A percentile compares a stretch with the other conserved stretches of the same genome.
Conservation (phyloP, 305 asterid species). For the Stenogyne calaminthoides region DNA sequence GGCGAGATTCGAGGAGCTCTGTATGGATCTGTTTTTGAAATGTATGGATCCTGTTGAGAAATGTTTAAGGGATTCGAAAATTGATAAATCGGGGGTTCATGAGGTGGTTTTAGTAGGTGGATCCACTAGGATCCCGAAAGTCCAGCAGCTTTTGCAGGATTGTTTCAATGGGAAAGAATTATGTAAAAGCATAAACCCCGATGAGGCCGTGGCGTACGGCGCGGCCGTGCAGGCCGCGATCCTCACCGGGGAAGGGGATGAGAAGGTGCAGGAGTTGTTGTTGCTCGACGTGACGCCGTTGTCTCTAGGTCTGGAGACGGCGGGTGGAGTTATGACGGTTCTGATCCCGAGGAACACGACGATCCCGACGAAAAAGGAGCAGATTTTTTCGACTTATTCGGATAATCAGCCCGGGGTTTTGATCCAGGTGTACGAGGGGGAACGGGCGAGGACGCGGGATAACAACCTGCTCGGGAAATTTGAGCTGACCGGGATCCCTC, state of each 20-base stretch:
- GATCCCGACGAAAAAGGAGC: constrained; percentile 60
- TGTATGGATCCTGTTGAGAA: constrained; percentile 71
- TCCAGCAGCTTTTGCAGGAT: constrained; percentile 53
- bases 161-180: constrained; percentile 59
- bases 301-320: constrained; percentile 59
- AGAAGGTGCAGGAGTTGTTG: constrained; percentile 55
- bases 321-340: constrained; percentile 60
- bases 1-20: constrained; percentile 65
- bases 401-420: constrained; percentile 62
- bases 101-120: constrained; percentile 68
- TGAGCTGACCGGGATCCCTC: constrained; percentile 61
- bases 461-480: constrained; percentile 60
- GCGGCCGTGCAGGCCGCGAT: constrained; percentile 67
- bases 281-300: constrained; percentile 60
- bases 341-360: constrained; percentile 60
- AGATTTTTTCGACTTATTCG: constrained; percentile 52
- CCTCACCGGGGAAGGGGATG: constrained; percentile 58
- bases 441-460: constrained; percentile 56
- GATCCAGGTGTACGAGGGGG: constrained; percentile 65
- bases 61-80: constrained; percentile 54
- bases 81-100: constrained; percentile 47
- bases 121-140: constrained; percentile 59
- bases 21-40: constrained; percentile 60
- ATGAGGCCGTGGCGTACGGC: constrained; percentile 67
- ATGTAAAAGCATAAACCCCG: constrained; percentile 62